Evolutionary conservation across 2,329 filamentous ascomycete genomes (phyloP), one percentile per base, ranked within the genome.

Genomic region (Neospermospora avenae): DNA sequence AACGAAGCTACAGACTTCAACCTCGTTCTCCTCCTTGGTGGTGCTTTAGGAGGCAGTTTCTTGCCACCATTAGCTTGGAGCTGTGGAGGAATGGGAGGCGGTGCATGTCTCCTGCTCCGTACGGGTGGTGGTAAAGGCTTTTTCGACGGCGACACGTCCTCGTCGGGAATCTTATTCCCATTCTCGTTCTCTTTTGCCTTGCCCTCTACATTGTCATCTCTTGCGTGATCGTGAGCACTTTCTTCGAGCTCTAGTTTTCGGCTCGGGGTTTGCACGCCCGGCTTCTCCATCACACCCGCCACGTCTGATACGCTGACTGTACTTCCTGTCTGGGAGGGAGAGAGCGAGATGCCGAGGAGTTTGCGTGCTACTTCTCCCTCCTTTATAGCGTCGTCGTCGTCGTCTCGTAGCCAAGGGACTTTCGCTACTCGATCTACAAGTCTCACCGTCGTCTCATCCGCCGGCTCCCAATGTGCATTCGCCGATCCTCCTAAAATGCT

Each of bases 241-340:
- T 65, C 69, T 42, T 71, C 69, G 39, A 70, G 71, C 22, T 67
- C 65, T 13, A 74, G 71, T 62, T 77, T 84, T 49, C 87, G 81
- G 71, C 90, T 91, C 5, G 90, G 91, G 18, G 91, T 92, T 69
- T 92, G 86, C 22, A 93, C 85, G 0, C 89, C 91, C 0, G 91
- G 91, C 73, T 90, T 92, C 75, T 93, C 91, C 72, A 82, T 90
- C 46, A 92, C 88, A 11, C 85, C 84, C 6, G 91, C 91, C 44
- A 96, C 85, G 68, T 95, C 89, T 35, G 85, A 80, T 49, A 95
- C 88, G 70, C 89, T 93, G 65, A 91, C 78, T 69, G 81, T 86
- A 71, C 91, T 96, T 51, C 83, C 84, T n/a, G 82, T 83, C 55
- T 89, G 84, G 2, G 77, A 76, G 1, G 83, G 80, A 1, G 85